Evolutionary conservation across 768 basidiomycete species (phyloP).

Genomic region (Mycena vulgaris): DNA sequence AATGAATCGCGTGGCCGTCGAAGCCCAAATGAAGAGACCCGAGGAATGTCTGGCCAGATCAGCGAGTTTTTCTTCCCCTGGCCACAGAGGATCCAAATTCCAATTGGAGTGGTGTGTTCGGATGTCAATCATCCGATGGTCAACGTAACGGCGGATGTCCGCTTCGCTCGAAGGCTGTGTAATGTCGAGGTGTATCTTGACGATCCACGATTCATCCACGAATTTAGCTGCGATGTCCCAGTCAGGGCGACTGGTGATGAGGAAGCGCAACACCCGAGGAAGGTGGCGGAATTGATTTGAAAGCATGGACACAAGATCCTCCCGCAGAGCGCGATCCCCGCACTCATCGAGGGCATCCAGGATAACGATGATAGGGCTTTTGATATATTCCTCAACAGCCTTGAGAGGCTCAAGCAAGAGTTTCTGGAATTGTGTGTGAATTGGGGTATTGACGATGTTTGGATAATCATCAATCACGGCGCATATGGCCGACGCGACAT

Average conservation of each 20-base stretch:
- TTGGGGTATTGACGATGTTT: background rate
- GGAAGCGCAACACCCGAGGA: background rate
- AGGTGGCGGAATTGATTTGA: background rate
- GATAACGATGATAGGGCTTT: background rate
- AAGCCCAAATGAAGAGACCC: too few species aligned
- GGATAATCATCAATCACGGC: background rate
- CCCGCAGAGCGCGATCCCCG: background rate
- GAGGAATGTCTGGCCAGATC: too few species aligned
- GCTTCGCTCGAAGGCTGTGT: background rate
- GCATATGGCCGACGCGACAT: background rate
- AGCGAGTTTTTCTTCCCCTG: background rate
- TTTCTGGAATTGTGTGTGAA: background rate
- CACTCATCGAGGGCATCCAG: background rate
- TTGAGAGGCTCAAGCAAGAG: background rate
- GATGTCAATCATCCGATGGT: background rate
- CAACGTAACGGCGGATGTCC: conserved; percentile 6
- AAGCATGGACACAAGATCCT: background rate
- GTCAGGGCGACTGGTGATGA: background rate
- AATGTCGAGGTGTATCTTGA: background rate
- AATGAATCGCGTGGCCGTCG: too few species aligned
- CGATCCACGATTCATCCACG: background rate
- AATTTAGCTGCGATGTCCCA: background rate
- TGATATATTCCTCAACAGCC: background rate
- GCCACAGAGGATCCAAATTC: background rate
- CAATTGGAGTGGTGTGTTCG: background rate